A percentile compares a stretch with the other conserved stretches of the same genome.
These are phyloP conservation scores for Pholiota molesta DNA, from an alignment of 768 basidiomycete genomes.

Conservation along the genomic window DNA sequence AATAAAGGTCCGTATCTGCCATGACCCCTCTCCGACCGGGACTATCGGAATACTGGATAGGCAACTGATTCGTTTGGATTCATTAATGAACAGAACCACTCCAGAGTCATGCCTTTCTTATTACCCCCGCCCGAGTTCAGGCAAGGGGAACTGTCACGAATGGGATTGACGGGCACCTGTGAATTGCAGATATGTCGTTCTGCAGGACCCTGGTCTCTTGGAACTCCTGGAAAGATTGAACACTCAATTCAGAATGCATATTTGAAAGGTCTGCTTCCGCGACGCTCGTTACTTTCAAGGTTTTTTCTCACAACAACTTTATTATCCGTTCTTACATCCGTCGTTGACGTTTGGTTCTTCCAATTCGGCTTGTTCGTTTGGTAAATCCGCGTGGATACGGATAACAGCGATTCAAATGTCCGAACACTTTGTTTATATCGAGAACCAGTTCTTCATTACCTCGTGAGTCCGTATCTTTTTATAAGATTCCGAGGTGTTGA, in stretches of 20 bases:
- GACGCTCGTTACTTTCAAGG: slow-evolving; percentile 6
- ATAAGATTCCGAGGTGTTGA: slow-evolving; percentile 6
- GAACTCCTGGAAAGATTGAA: slow-evolving; percentile 82
- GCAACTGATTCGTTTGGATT: slow-evolving; percentile 8
- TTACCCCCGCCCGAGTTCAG: slow-evolving; percentile 93
- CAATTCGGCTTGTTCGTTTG: slow-evolving; percentile 6
- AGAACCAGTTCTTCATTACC: slow-evolving; percentile 92
- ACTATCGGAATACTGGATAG: slow-evolving; percentile 5
- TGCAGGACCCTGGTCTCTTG: slow-evolving; percentile 95
- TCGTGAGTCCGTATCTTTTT: slow-evolving; percentile 55
- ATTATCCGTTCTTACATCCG: not conserved
- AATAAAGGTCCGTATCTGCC: slow-evolving; percentile 69
- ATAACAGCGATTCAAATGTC: slow-evolving; percentile 83
- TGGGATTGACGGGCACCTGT: slow-evolving; percentile 93
- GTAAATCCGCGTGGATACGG: slow-evolving; percentile 3
- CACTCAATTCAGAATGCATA: slow-evolving; percentile 96
- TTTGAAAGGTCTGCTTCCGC: slow-evolving; percentile 63
- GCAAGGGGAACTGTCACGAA: slow-evolving; percentile 70
- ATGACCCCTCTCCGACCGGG: slow-evolving; percentile 1
- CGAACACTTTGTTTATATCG: slow-evolving; percentile 98
- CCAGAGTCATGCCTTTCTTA: slow-evolving; percentile 90
- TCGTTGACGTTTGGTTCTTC: slow-evolving; percentile 1
- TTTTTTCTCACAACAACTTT: slow-evolving; percentile 11
- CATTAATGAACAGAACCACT: slow-evolving; percentile 69
- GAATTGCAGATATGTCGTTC: slow-evolving; percentile 97